Percentiles rank a stretch among this genome's conserved stretches.
Conservation (phyloP, 2,329 filamentous ascomycete genomes). For the Mycosphaerella arachidis region DNA sequence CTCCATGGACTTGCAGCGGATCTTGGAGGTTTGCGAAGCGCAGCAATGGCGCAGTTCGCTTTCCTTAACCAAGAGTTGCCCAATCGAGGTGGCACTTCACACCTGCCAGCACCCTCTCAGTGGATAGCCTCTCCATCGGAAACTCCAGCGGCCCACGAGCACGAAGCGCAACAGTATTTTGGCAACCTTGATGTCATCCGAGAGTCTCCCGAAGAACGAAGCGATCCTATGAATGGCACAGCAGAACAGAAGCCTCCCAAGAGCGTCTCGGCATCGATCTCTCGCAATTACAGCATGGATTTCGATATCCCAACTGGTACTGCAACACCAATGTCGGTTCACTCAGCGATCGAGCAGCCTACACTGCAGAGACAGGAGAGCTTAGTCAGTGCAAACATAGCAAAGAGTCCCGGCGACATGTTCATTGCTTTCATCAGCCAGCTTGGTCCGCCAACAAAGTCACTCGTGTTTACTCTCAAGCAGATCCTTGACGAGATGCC, state of each 20-base stretch:
- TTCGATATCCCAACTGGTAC: constrained; percentile 16
- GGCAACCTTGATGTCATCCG: constrained; percentile 41
- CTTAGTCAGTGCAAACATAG: constrained; percentile 10
- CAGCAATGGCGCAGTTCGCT: constrained; percentile 82
- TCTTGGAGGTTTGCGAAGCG: constrained; percentile 83
- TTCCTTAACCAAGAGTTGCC: constrained; percentile 62
- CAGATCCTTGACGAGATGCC: constrained; percentile 84
- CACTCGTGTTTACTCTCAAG: constrained; percentile 83
- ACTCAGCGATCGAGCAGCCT: constrained; percentile 10
- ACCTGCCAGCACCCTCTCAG: constrained; percentile 5
- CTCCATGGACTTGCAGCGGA: constrained; percentile 82
- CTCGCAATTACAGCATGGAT: constrained; percentile 10
- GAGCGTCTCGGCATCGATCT: background rate
- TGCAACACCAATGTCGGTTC: constrained; percentile 13
- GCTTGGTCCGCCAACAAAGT: constrained; percentile 92
- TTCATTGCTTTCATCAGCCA: constrained; percentile 86
- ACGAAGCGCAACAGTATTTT: constrained; percentile 13
- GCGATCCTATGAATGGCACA: background rate
- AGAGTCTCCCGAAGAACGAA: constrained; percentile 34
- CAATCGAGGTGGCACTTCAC: constrained; percentile 3
- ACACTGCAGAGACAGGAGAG: background rate
- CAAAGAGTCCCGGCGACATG: constrained; percentile 62
- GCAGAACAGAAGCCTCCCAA: background rate
- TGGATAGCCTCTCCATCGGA: constrained; percentile 11
- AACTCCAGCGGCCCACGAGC: constrained; percentile 3